Percentiles rank a stretch among this genome's conserved stretches.
These are phyloP conservation scores for Xylariaceae sp. DNA, from an alignment of 2,329 filamentous ascomycete species.

Conservation along the genomic window DNA sequence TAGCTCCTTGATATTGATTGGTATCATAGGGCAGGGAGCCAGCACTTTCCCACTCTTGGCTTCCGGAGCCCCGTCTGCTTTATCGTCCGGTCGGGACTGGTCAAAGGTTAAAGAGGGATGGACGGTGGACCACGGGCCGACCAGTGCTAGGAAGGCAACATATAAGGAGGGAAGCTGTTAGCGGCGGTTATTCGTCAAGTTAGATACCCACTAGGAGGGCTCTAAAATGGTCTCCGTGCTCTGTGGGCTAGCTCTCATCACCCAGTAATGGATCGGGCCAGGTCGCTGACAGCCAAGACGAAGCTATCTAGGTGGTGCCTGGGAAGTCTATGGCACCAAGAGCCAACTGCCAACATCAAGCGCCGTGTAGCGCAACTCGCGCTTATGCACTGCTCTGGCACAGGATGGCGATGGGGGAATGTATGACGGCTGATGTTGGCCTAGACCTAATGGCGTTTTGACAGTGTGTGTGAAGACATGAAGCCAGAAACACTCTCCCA, in stretches of 20 bases:
- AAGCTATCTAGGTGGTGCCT: background rate
- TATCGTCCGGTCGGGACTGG: conserved; percentile 2
- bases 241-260: background rate
- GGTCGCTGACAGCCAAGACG: conserved; percentile 6
- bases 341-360: conserved; percentile 13
- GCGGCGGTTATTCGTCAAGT: conserved; percentile 11
- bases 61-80: background rate
- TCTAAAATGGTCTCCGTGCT: conserved; percentile 4
- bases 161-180: conserved; percentile 3
- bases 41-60: conserved; percentile 2
- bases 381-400: conserved; percentile 19
- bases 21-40: conserved; percentile 5
- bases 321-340: conserved; percentile 6
- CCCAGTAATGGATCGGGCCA: background rate
- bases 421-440: background rate
- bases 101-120: conserved; percentile 1
- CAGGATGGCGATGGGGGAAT: conserved; percentile 3
- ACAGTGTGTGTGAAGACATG: background rate
- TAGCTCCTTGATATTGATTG: background rate
- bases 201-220: conserved; percentile 9
- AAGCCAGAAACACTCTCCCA: no score
- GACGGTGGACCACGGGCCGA: conserved; percentile 4
- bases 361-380: conserved; percentile 11
- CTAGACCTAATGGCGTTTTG: background rate
- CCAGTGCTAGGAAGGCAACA: conserved; percentile 7